phyloP scores from a whole-genome alignment of 192 early-diverging fungal genomes.

The Paraglomus brasilianum region DNA sequence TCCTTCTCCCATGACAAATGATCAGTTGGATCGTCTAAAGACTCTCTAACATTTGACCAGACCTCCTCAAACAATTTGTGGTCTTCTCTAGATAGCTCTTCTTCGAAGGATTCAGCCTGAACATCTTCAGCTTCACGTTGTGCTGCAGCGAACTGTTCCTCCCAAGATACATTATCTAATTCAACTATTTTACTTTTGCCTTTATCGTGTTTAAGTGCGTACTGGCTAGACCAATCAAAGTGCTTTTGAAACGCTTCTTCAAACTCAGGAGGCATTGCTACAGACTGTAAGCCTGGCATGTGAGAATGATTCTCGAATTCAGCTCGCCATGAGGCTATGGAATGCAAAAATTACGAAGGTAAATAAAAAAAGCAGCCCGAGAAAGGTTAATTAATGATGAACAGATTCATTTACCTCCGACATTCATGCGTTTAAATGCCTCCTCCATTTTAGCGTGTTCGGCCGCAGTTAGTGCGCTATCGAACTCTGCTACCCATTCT shows the following conservation, averaged over 20 bases:
- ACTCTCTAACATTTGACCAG: conserved; percentile 51
- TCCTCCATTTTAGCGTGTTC: conserved; percentile 46
- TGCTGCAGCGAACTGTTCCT: conserved; percentile 57
- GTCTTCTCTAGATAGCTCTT: conserved; percentile 30
- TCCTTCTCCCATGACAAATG: conserved; percentile 37
- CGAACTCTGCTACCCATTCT: conserved; percentile 39
- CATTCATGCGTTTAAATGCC: conserved; percentile 36
- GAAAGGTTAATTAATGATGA: neutral
- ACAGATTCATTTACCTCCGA: conserved; percentile 13
- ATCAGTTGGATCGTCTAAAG: conserved; percentile 34
- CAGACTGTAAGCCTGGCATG: conserved; percentile 27
- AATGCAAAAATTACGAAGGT: neutral
- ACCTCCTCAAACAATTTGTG: conserved; percentile 51
- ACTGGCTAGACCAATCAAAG: conserved; percentile 78
- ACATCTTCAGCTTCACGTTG: conserved; percentile 43
- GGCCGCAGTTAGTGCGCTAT: conserved; percentile 24
- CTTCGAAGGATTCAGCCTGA: conserved; percentile 44
- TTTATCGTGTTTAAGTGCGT: conserved; percentile 60
- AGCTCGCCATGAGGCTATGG: conserved; percentile 44
- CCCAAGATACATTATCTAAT: conserved; percentile 52
- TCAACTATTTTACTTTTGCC: conserved; percentile 42
- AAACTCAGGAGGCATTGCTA: conserved; percentile 52
- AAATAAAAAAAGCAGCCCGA: conserved; percentile 1
- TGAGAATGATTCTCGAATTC: conserved; percentile 53
- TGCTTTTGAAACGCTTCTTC: conserved; percentile 59